Percentiles rank a stretch among this genome's conserved stretches.
phyloP scores from a whole-genome alignment of 805 yeast genomes.

The Zygosaccharomyces rouxii region DNA sequence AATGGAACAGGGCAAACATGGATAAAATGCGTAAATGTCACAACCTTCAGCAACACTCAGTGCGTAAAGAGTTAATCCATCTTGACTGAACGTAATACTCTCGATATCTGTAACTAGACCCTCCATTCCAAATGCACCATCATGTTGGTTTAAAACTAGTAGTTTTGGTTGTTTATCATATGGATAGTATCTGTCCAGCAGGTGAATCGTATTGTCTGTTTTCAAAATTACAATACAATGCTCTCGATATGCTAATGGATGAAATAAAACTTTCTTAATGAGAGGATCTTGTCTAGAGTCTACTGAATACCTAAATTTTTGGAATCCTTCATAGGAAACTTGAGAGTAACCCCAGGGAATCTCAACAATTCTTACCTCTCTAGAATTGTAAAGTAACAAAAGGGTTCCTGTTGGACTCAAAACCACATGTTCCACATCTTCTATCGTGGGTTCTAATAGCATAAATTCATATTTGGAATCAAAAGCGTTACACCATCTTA shows the following conservation, averaged over 20 bases:
- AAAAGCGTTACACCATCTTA: constrained; percentile 21
- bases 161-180: constrained; percentile 1
- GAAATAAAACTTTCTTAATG: constrained; percentile 46
- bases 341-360: constrained; percentile 26
- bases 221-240: constrained; percentile 25
- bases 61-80: constrained; percentile 50
- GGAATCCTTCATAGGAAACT: constrained; percentile 10
- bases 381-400: constrained; percentile 19
- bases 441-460: constrained; percentile 9
- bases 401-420: constrained; percentile 21
- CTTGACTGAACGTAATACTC: constrained; percentile 32
- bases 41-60: constrained; percentile 45
- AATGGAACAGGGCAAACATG: constrained; percentile 49
- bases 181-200: constrained; percentile 19
- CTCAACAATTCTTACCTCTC: constrained; percentile 23
- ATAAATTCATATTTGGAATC: constrained; percentile 15
- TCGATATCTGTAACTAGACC: constrained; percentile 20
- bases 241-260: constrained; percentile 30
- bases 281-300: neutral
- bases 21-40: constrained; percentile 57
- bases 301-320: constrained; percentile 6
- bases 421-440: constrained; percentile 10
- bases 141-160: constrained; percentile 8
- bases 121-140: constrained; percentile 23
- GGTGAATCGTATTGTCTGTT: constrained; percentile 23